A percentile compares a stretch with the other conserved stretches of the same genome.
phyloP scores from a whole-genome alignment of 2,329 filamentous ascomycete species.

The Niveomyces coronatus region DNA sequence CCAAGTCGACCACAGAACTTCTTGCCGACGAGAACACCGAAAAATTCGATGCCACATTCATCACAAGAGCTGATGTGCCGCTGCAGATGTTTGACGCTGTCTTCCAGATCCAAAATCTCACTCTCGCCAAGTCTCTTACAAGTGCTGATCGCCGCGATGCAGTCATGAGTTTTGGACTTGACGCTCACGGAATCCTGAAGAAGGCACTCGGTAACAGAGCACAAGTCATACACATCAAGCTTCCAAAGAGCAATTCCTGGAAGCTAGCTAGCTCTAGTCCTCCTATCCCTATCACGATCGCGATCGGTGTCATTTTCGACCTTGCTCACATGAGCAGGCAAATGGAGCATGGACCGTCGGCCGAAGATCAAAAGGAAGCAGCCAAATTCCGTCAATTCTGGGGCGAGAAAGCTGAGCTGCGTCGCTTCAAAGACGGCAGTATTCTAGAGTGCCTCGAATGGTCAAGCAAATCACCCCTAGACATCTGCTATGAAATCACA shows the following conservation, averaged over 20 bases:
- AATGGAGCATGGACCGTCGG: conserved; percentile 79
- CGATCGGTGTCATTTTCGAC: conserved; percentile 63
- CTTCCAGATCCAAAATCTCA: conserved; percentile 25
- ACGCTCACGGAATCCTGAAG: conserved; percentile 54
- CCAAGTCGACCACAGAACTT: conserved; percentile 61
- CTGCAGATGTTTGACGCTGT: conserved; percentile 45
- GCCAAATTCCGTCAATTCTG: conserved; percentile 81
- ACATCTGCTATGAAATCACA: conserved; percentile 72
- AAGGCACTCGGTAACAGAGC: conserved; percentile 68
- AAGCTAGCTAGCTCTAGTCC: conserved; percentile 15
- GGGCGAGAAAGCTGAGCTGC: conserved; percentile 86
- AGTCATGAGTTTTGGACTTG: conserved; percentile 37
- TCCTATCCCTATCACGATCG: conserved; percentile 29
- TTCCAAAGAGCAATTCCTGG: conserved; percentile 24
- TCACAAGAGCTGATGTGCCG: conserved; percentile 47
- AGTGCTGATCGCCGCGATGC: conserved; percentile 32
- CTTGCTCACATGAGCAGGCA: conserved; percentile 60
- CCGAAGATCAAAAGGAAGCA: conserved; percentile 76
- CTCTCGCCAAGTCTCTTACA: conserved; percentile 18
- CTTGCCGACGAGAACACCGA: conserved; percentile 64
- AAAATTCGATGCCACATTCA: conserved; percentile 80
- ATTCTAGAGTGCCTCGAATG: conserved; percentile 90
- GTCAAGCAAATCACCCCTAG: conserved; percentile 51
- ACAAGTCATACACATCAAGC: conserved; percentile 52
- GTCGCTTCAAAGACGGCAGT: conserved; percentile 89